Evolutionary conservation across 192 early-diverging fungal species (phyloP), one percentile per base, ranked within the genome.

Genomic region (Linnemannia elongata): DNA sequence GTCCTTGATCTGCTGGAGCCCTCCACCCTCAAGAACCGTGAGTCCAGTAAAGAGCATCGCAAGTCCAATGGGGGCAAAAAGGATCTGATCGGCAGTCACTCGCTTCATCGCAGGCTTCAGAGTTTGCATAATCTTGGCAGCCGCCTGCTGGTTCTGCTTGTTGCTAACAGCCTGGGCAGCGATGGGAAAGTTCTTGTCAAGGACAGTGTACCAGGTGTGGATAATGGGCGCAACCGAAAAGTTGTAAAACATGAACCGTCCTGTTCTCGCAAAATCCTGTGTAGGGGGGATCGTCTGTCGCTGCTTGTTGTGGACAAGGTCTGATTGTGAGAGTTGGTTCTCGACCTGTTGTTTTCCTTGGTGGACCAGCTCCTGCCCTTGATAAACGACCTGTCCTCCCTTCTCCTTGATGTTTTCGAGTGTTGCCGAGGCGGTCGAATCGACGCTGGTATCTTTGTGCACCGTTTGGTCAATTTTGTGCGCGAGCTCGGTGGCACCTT

Each of bases 51-150:
- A 96, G 60, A 96, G 93, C 17, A 93, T 80, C 9, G 88, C 90
- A 35, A 96, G 89, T 45, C 95, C 95, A 42, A 94, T 45, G 17
- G 95, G 95, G 20, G 95, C 94, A 82, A 94, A 96, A 0, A 92
- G 36, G 15, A 85, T 42, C 77, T 96, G 95, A 72, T 96, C 95
- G 3, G 90, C 75, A 10, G 79, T 78, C 80, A 88, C 77, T 38
- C 89, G 77, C 57, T 88, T 88, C 4, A 85, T 6, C 13, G 74
- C 79, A 2, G 83, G 79, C 15, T 72, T 49, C 72, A 88, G 20
- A 15, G 76, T 77, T 2, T 69, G 78, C 18, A 75, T n/a, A 6
- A 70, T 52, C 75, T 39, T 76, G 12, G 66, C 68, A 33, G 69
- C 55, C n/a, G 49, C 30, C 2, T 47, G 38, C 27, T 45, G 36